Base-by-base conservation (phyloP, 768 basidiomycete species). In the Termitomyces sp. region DNA sequence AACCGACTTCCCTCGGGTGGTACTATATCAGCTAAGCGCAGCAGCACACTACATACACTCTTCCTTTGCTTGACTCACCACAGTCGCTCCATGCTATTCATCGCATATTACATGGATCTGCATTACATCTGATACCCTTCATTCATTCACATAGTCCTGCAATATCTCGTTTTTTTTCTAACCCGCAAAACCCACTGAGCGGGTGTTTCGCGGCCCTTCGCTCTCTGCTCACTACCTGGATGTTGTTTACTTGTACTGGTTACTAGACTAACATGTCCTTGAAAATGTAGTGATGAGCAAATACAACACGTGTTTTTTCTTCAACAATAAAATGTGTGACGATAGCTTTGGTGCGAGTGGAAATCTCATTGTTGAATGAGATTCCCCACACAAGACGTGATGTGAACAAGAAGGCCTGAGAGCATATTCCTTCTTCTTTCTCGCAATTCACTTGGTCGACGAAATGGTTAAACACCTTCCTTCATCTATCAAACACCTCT, bases 401-500 rank as follows among this genome's bases (percentile, higher is more conserved):
- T 16, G 20, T 50, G 22, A 24, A 24, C 33, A 33, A 33, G 12
- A 22, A 22, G n/a, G 20, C 6, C 13, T 7, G 10, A 22, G n/a
- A 35, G 20, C 7, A 9, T 51, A 18, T 26, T 51, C 50, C 18
- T n/a, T 26, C 49, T 22, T 22, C n/a, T 18, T 30, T 30, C 7
- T 52, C 36, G 9, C 18, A 26, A 20, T 6, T 12, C 26, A 16
- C 14, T 38, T 38, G 9, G 35, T 38, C 4, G 10, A 45, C 45
- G 60, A 54, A 53, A 77, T 77, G 76, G 76, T 77, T 46, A 71
- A 71, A 56, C 77, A 77, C 64, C 74, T 94, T 24, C 82, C 90
- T 1, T 76, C 84, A 2, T 66, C 78, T 10, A 72, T 95, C 64
- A 95, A 92, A 75, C 86, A 87, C 20, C 77, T 89, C 53, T 70